These are phyloP conservation scores for Phtheirospermum japonicum DNA, from an alignment of 257 asterid species.

Conservation along the genomic window DNA sequence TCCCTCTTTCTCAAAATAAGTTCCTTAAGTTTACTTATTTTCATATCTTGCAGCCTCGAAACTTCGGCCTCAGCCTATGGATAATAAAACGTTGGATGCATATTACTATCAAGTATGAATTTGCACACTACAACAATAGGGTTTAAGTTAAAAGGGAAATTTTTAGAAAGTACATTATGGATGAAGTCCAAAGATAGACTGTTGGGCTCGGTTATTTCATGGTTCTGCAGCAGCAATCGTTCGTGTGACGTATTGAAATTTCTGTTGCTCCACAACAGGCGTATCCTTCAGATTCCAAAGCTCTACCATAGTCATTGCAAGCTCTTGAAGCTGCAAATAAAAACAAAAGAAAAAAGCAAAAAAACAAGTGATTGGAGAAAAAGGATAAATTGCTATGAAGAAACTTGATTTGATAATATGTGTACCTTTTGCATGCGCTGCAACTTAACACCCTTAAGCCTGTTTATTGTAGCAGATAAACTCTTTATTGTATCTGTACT, in stretches of 20 bases:
- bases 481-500: slow-evolving; percentile 49
- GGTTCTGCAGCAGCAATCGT: slow-evolving; percentile 68
- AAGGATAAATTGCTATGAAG: slow-evolving; percentile 9
- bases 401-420: slow-evolving; percentile 18
- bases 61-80: slow-evolving; percentile 82
- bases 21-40: slow-evolving; percentile 73
- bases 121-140: background rate
- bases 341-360: no score
- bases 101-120: slow-evolving; percentile 15
- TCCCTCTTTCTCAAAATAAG: slow-evolving; percentile 64
- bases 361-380: slow-evolving; percentile 22
- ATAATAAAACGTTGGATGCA: slow-evolving; percentile 23
- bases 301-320: slow-evolving; percentile 77
- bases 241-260: slow-evolving; percentile 55
- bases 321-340: slow-evolving; percentile 68
- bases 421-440: slow-evolving; percentile 69
- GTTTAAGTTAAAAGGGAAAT: background rate
- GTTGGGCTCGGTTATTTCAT: slow-evolving; percentile 65
- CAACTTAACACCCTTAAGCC: slow-evolving; percentile 57
- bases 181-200: slow-evolving; percentile 57
- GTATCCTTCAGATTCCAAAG: slow-evolving; percentile 92
- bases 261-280: slow-evolving; percentile 66
- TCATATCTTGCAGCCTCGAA: slow-evolving; percentile 60
- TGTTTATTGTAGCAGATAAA: slow-evolving; percentile 42
- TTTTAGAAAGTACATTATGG: slow-evolving; percentile 39